phyloP scores from a whole-genome alignment of 805 yeast species.

The Spathaspora gorwiae region DNA sequence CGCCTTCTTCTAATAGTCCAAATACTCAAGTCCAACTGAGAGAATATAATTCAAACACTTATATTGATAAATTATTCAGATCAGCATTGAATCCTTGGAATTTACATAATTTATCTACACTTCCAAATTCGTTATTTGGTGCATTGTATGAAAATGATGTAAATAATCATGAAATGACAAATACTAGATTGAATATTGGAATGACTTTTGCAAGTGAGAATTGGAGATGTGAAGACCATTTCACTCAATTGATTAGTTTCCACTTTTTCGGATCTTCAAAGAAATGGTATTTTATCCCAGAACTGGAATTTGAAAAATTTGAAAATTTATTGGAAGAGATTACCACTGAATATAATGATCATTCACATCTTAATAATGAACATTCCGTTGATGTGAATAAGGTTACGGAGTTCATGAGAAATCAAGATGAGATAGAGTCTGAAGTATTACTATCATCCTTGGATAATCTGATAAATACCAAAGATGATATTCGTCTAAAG shows the following conservation, averaged over 20 bases:
- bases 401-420: constrained; percentile 8
- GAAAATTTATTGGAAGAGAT: constrained; percentile 36
- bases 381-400: constrained; percentile 17
- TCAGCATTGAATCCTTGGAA: constrained; percentile 50
- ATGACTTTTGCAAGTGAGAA: constrained; percentile 51
- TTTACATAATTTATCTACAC: constrained; percentile 48
- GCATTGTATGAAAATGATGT: constrained; percentile 38
- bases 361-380: constrained; percentile 16
- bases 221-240: constrained; percentile 62
- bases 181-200: constrained; percentile 46
- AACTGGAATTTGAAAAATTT: constrained; percentile 47
- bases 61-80: constrained; percentile 14
- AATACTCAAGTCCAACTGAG: constrained; percentile 4
- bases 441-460: constrained; percentile 26
- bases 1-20: background rate
- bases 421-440: constrained; percentile 13
- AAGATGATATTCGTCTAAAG: constrained; percentile 23
- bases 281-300: constrained; percentile 62
- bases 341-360: constrained; percentile 6
- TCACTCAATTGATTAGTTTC: constrained; percentile 49
- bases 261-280: constrained; percentile 53
- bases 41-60: constrained; percentile 17
- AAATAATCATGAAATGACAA: constrained; percentile 40
- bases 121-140: constrained; percentile 46
- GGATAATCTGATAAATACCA: constrained; percentile 27